These are phyloP conservation scores for Apiotrichum brassicae DNA, from an alignment of 1,284 basidiomycete genomes.

Conservation along the genomic window DNA sequence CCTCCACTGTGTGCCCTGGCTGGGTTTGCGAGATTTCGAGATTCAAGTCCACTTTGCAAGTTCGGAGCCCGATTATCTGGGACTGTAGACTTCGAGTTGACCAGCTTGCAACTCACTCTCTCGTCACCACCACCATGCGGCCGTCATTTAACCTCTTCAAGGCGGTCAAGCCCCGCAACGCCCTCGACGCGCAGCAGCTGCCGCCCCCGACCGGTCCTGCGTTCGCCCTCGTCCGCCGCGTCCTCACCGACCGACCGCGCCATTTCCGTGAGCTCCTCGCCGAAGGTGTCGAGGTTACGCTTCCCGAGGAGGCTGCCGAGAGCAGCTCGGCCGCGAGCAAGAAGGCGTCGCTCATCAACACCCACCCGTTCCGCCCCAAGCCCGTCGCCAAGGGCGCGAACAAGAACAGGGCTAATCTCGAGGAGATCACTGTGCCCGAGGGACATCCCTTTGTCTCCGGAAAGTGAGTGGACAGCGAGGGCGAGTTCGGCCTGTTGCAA, in stretches of 20 bases:
- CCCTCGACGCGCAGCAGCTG: neutral
- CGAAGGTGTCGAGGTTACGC: constrained; percentile 21
- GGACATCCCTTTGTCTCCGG: constrained; percentile 38
- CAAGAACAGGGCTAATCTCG: constrained; percentile 5
- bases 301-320: neutral
- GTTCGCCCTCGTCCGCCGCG: constrained; percentile 30
- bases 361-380: neutral
- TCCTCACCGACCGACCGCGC: constrained; percentile 26
- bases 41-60: no score
- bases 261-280: constrained; percentile 34
- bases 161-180: neutral
- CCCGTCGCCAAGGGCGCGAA: constrained; percentile 6
- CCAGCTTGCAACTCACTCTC: no score
- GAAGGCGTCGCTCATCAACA: neutral
- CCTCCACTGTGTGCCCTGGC: no score
- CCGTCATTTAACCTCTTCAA: neutral
- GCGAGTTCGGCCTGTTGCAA: neutral
- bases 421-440: constrained; percentile 19
- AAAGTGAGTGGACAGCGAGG: constrained; percentile 26
- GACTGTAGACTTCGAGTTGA: no score
- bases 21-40: no score
- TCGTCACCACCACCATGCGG: no score
- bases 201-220: constrained; percentile 12
- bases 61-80: no score
- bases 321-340: neutral